Evolutionary conservation across 306 rosid genomes (phyloP).

Genomic region (Ziziphus jujuba): DNA sequence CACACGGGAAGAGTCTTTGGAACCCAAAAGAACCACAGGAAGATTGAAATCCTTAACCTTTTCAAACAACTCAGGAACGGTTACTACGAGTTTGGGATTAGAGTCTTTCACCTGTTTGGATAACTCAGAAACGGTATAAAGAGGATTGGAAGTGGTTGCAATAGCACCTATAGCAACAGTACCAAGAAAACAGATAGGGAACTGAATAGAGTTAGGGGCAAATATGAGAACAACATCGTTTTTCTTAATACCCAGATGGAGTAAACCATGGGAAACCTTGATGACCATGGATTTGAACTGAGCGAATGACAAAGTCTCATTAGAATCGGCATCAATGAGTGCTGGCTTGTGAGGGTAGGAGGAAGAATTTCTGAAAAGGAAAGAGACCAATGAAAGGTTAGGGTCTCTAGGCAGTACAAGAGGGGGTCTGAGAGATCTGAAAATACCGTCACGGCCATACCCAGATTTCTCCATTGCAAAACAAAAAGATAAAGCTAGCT

Average conservation of each 20-base stretch:
- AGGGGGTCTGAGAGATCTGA: conserved; percentile 68
- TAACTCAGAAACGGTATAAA: conserved; percentile 61
- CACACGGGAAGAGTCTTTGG: conserved; percentile 9
- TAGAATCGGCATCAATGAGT: conserved; percentile 56
- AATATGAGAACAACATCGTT: conserved; percentile 78
- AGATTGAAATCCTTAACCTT: conserved; percentile 52
- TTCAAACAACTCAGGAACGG: conserved; percentile 60
- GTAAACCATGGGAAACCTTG: conserved; percentile 51
- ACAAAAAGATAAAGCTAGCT: not conserved
- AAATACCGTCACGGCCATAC: conserved; percentile 68
- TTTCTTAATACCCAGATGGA: conserved; percentile 55
- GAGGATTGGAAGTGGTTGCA: conserved; percentile 72
- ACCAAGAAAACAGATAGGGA: conserved; percentile 58
- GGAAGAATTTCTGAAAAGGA: conserved; percentile 50
- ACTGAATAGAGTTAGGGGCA: conserved; percentile 66
- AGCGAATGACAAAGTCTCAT: conserved; percentile 42
- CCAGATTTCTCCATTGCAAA: conserved; percentile 80
- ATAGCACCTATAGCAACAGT: conserved; percentile 62
- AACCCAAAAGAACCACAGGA: conserved; percentile 51
- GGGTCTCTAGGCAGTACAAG: conserved; percentile 43
- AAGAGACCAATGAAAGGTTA: conserved; percentile 56
- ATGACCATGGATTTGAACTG: conserved; percentile 50
- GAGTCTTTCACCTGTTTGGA: conserved; percentile 68
- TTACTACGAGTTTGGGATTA: conserved; percentile 65
- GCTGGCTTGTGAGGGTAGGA: conserved; percentile 59